phyloP scores from a whole-genome alignment of 2,329 filamentous ascomycete genomes.

The Colletotrichum eleusines region DNA sequence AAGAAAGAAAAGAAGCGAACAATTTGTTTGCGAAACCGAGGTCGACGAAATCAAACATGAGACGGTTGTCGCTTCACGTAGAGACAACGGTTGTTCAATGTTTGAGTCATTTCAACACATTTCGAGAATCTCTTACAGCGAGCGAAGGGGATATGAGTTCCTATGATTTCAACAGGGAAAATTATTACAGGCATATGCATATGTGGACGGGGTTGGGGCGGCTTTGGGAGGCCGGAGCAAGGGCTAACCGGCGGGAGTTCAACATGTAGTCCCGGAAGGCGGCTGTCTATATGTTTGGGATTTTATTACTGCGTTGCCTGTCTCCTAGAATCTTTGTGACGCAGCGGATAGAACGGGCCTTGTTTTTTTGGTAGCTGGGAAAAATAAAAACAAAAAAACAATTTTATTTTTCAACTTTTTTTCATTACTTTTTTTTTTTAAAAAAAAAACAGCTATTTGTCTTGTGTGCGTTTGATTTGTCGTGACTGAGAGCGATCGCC shows the following conservation, averaged over 20 bases:
- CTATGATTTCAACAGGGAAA: slow-evolving; percentile 37
- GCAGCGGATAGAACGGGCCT: neutral
- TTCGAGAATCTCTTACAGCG: slow-evolving; percentile 24
- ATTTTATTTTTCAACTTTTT: no score
- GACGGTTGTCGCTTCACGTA: slow-evolving; percentile 4
- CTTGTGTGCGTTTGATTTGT: neutral
- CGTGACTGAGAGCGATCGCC: neutral
- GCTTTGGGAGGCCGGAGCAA: neutral
- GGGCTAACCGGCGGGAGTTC: slow-evolving; percentile 25
- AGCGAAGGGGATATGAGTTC: slow-evolving; percentile 31
- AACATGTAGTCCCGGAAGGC: slow-evolving; percentile 3
- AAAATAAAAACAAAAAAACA: neutral
- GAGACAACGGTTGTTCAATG: neutral
- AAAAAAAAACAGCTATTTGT: neutral
- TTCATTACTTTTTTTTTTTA: no score
- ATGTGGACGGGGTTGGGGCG: neutral
- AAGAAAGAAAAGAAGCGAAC: neutral
- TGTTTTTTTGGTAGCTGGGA: neutral
- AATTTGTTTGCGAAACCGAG: neutral
- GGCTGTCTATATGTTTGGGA: slow-evolving; percentile 9
- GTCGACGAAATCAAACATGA: slow-evolving; percentile 36
- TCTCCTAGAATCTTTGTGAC: neutral
- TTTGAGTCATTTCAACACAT: slow-evolving; percentile 23
- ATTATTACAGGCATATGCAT: slow-evolving; percentile 5
- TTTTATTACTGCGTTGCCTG: neutral